Percentiles rank a stretch among this genome's conserved stretches.
Evolutionary conservation across 2,329 filamentous ascomycete genomes (phyloP).

Genomic region (Pseudogymnoascus sp.): DNA sequence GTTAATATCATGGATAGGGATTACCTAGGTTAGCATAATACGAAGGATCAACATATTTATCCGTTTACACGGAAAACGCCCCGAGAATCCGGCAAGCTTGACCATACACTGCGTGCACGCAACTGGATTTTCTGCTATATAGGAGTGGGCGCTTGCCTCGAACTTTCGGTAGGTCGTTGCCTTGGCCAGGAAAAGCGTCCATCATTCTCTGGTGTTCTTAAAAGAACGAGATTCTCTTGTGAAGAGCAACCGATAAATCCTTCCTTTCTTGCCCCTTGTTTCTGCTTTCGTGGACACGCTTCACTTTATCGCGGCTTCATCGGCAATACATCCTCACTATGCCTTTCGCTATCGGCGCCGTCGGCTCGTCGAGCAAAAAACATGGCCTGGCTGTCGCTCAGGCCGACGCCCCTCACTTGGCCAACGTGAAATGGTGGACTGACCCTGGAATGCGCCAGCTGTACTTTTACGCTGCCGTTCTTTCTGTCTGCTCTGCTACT

Average conservation of each 20-base stretch:
- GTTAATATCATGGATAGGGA: background rate
- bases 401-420: constrained; percentile 40
- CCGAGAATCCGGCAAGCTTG: background rate
- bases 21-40: background rate
- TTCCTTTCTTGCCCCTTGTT: background rate
- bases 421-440: constrained; percentile 46
- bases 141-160: background rate
- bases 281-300: background rate
- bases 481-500: constrained; percentile 51
- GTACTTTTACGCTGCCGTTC: constrained; percentile 43
- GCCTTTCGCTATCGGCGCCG: background rate
- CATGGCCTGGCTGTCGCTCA: constrained; percentile 33
- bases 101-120: background rate
- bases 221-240: background rate
- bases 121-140: background rate
- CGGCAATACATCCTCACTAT: background rate
- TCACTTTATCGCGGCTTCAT: background rate
- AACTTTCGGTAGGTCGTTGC: background rate
- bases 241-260: background rate
- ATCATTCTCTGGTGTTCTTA: background rate
- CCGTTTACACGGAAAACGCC: background rate
- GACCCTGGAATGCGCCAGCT: constrained; percentile 49
- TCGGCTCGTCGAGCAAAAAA: constrained; percentile 14
- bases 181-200: background rate
- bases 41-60: background rate